Conservation (phyloP, 805 yeast genomes). For the Spathaspora sp. region DNA sequence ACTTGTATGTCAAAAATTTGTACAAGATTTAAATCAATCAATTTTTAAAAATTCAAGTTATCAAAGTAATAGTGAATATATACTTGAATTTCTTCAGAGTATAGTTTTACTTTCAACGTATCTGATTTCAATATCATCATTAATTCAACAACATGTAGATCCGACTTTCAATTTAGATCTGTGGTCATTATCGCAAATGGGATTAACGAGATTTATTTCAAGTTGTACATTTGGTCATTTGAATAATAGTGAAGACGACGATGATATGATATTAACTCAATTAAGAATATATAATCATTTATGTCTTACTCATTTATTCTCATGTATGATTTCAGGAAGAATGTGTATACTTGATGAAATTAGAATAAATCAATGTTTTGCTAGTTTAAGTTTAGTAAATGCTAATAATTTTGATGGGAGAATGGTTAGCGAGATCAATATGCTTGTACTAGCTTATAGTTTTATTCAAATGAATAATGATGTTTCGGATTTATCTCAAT, state of each 20-base stretch:
- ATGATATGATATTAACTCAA: conserved; percentile 50
- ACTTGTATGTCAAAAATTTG: conserved; percentile 27
- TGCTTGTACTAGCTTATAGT: conserved; percentile 55
- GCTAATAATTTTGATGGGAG: conserved; percentile 81
- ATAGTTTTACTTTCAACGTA: conserved; percentile 63
- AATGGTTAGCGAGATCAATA: conserved; percentile 71
- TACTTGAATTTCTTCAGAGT: conserved; percentile 64
- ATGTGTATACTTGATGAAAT: conserved; percentile 58
- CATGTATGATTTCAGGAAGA: conserved; percentile 64
- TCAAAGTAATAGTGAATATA: conserved; percentile 17
- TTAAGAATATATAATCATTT: conserved; percentile 72
- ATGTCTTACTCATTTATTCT: conserved; percentile 62
- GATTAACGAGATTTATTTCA: conserved; percentile 58
- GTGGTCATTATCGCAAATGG: conserved; percentile 66
- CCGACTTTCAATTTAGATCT: conserved; percentile 53
- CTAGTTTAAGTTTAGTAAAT: conserved; percentile 51
- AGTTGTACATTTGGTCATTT: conserved; percentile 45
- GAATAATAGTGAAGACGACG: conserved; percentile 24
- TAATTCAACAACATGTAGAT: conserved; percentile 14
- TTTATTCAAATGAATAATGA: conserved; percentile 41
- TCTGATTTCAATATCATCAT: conserved; percentile 55
- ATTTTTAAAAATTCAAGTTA: conserved; percentile 30
- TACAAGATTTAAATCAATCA: conserved; percentile 45
- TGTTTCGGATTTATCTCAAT: conserved; percentile 8
- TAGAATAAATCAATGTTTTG: conserved; percentile 55